Evolutionary conservation across 1,139 yeast species (phyloP).

Genomic region (Ogataea hybrid): DNA sequence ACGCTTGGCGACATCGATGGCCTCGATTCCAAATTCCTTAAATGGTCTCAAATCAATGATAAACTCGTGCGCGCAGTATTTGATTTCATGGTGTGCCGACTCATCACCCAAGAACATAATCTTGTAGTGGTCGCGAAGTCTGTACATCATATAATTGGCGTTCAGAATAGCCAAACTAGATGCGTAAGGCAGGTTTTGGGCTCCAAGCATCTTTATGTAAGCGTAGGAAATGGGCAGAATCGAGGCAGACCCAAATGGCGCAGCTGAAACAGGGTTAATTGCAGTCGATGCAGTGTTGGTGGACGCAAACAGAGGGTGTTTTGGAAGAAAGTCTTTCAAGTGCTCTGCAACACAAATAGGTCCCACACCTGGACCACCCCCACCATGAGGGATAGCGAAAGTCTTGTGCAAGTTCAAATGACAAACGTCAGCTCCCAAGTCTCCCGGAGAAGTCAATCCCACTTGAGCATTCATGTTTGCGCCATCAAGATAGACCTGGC

Average conservation of each 20-base stretch:
- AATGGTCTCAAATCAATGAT: slow-evolving; percentile 87
- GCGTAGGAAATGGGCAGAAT: slow-evolving; percentile 93
- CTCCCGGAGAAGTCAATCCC: slow-evolving; percentile 96
- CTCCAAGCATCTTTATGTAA: slow-evolving; percentile 92
- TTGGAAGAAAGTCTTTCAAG: slow-evolving; percentile 79
- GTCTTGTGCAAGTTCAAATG: slow-evolving; percentile 96
- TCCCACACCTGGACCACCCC: slow-evolving; percentile 99
- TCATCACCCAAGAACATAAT: slow-evolving; percentile 67
- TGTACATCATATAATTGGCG: slow-evolving; percentile 91
- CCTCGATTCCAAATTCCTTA: slow-evolving; percentile 81
- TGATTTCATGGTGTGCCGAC: slow-evolving; percentile 41
- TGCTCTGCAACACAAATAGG: slow-evolving; percentile 93
- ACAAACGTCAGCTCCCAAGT: slow-evolving; percentile 98
- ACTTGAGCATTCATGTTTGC: slow-evolving; percentile 99
- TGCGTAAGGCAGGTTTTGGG: slow-evolving; percentile 76
- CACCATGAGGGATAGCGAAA: slow-evolving; percentile 97
- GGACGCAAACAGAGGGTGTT: slow-evolving; percentile 62
- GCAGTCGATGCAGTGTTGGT: slow-evolving; percentile 48
- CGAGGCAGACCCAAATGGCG: slow-evolving; percentile 95
- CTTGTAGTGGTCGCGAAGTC: slow-evolving; percentile 66
- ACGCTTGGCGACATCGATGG: slow-evolving; percentile 94
- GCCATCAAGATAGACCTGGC: slow-evolving; percentile 96
- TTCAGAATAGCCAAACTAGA: slow-evolving; percentile 89
- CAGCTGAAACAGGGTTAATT: slow-evolving; percentile 81
- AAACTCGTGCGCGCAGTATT: slow-evolving; percentile 95